phyloP scores from a whole-genome alignment of 2,329 filamentous ascomycete species.

The Monosporascus ibericus region DNA sequence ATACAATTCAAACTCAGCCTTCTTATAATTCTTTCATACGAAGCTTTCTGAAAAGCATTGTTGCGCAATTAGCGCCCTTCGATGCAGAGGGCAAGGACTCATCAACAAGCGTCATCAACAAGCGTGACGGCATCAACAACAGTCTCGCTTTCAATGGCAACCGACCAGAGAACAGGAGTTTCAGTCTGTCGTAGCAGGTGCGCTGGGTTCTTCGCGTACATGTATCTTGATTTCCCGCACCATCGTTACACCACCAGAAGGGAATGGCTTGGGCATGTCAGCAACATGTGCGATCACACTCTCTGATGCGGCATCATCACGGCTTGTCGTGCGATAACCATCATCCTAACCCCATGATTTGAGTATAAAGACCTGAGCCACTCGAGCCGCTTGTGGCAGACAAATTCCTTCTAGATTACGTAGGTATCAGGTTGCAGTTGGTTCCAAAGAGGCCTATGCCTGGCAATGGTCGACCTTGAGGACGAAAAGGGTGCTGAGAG shows the following conservation, averaged over 20 bases:
- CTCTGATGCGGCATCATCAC: not conserved
- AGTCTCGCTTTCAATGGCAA: slow-evolving; percentile 30
- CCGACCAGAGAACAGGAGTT: slow-evolving; percentile 15
- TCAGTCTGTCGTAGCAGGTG: slow-evolving; percentile 13
- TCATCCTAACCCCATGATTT: slow-evolving; percentile 23
- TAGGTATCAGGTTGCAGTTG: slow-evolving; percentile 24
- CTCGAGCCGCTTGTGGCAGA: slow-evolving; percentile 17
- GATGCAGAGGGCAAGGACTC: slow-evolving; percentile 21
- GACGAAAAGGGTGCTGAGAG: slow-evolving; percentile 3
- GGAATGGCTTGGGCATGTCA: slow-evolving; percentile 9
- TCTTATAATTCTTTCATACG: no score
- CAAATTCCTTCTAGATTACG: slow-evolving; percentile 16
- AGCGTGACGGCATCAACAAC: slow-evolving; percentile 24
- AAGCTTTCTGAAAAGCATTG: no score
- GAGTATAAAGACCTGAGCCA: slow-evolving; percentile 26
- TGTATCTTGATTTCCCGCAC: slow-evolving; percentile 57
- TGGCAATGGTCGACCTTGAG: slow-evolving; percentile 3
- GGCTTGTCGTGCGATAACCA: not conserved
- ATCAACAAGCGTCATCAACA: slow-evolving; percentile 27
- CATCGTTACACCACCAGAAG: slow-evolving; percentile 54
- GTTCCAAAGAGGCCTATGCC: slow-evolving; percentile 19
- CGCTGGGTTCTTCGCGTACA: slow-evolving; percentile 18
- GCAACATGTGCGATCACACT: slow-evolving; percentile 5
- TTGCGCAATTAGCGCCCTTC: no score
- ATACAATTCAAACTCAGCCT: no score